Conservation (phyloP, 352 stramenopile genomes). For the Phytophthora rubi region DNA sequence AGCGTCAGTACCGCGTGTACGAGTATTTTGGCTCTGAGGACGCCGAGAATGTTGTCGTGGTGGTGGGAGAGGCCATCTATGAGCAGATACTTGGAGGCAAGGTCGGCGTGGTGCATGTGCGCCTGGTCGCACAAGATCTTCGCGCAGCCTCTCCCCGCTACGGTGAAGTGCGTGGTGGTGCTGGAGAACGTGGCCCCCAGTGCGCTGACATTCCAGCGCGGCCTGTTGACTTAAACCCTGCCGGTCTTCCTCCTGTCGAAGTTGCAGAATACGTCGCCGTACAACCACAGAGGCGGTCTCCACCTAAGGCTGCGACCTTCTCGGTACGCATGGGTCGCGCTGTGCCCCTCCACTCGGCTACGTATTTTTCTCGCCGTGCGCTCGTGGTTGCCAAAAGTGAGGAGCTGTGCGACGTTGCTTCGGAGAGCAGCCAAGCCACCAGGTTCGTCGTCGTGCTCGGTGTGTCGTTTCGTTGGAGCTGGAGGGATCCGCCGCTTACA, state of each 20-base stretch:
- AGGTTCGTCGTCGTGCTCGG: conserved; percentile 67
- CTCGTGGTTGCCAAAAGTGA: conserved; percentile 88
- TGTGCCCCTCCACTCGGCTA: conserved; percentile 61
- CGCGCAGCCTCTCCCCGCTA: conserved; percentile 56
- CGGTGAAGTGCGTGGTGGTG: conserved; percentile 64
- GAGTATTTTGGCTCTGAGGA: conserved; percentile 75
- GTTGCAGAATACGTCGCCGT: conserved; percentile 30
- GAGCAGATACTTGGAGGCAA: conserved; percentile 77
- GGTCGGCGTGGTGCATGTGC: conserved; percentile 80
- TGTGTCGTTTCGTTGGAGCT: conserved; percentile 37
- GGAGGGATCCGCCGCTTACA: conserved; percentile 50
- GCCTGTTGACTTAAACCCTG: conserved; percentile 69
- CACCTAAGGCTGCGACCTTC: neutral
- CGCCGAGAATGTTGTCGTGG: conserved; percentile 73
- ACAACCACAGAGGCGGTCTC: no score
- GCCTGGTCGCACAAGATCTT: conserved; percentile 79
- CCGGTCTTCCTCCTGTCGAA: conserved; percentile 76
- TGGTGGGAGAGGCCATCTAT: conserved; percentile 75
- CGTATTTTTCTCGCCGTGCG: conserved; percentile 46
- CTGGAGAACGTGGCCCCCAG: conserved; percentile 69
- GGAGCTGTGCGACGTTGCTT: conserved; percentile 57
- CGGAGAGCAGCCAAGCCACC: conserved; percentile 45
- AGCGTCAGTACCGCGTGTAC: conserved; percentile 64
- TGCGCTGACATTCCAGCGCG: conserved; percentile 30
- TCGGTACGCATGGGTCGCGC: conserved; percentile 71